Percentiles rank a stretch among this genome's conserved stretches.
Conservation (phyloP, 2,329 filamentous ascomycete species). For the Nemania sp. region DNA sequence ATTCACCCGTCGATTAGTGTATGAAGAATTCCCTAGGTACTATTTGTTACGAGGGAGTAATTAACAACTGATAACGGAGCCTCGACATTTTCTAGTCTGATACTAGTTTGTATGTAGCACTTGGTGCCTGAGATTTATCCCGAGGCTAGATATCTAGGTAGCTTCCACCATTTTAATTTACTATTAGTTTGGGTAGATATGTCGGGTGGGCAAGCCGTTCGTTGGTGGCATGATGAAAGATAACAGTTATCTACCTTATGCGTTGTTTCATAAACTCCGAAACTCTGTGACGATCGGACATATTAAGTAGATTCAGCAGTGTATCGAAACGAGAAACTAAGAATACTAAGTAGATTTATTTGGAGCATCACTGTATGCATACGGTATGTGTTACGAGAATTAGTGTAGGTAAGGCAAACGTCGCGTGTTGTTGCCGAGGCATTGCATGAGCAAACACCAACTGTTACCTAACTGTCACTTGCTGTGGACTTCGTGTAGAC, state of each 20-base stretch:
- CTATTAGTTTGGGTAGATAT: neutral
- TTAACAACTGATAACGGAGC: no score
- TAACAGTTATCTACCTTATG: constrained; percentile 1
- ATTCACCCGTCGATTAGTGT: neutral
- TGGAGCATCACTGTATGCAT: neutral
- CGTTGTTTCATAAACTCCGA: neutral
- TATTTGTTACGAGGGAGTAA: no score
- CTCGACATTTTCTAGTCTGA: no score
- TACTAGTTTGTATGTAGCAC: no score
- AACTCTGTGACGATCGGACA: constrained; percentile 4
- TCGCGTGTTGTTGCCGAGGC: neutral
- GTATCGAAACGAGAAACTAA: neutral
- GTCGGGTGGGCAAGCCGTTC: neutral
- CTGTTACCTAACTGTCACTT: neutral
- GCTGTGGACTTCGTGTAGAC: constrained; percentile 27
- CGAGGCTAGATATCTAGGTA: neutral
- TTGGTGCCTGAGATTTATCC: no score
- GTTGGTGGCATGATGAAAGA: constrained; percentile 19
- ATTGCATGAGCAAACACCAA: neutral
- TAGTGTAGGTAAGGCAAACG: neutral
- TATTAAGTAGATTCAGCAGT: neutral
- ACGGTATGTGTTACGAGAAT: neutral
- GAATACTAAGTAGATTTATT: neutral
- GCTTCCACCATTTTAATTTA: no score
- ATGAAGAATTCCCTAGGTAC: no score